Evolutionary conservation across 768 basidiomycete species (phyloP).

Genomic region (Tricholoma sp.): DNA sequence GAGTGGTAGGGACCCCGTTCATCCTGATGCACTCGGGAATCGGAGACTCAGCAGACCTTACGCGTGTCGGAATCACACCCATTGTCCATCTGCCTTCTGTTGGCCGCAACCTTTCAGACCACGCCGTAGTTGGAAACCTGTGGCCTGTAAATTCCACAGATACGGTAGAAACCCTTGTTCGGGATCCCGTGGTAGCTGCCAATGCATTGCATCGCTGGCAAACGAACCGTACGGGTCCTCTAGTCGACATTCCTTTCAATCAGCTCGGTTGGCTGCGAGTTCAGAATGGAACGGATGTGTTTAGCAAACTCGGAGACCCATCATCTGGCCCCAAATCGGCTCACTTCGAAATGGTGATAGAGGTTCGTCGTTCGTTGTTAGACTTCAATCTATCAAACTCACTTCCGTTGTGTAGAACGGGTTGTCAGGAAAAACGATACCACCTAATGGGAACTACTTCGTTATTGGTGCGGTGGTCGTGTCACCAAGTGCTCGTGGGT

Average conservation of each 20-base stretch:
- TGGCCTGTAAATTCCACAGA: slow-evolving; percentile 12
- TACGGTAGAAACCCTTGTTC: slow-evolving; percentile 1
- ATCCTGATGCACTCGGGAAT: slow-evolving; percentile 21
- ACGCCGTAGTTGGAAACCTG: slow-evolving; percentile 10
- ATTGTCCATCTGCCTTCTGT: slow-evolving; percentile 24
- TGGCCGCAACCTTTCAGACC: slow-evolving; percentile 26
- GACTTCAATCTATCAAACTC: neutral
- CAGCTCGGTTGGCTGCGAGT: slow-evolving; percentile 19
- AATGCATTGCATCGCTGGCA: slow-evolving; percentile 11
- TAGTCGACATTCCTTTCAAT: slow-evolving; percentile 6
- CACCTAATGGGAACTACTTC: slow-evolving; percentile 4
- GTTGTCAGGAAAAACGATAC: slow-evolving; percentile 1
- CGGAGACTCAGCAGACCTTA: slow-evolving; percentile 10
- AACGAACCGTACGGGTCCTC: slow-evolving; percentile 8
- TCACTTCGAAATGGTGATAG: slow-evolving; percentile 16
- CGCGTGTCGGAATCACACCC: slow-evolving; percentile 16
- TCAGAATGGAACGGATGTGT: slow-evolving; percentile 2
- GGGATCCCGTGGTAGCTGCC: neutral
- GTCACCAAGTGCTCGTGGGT: slow-evolving; percentile 2
- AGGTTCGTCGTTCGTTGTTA: neutral
- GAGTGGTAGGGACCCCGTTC: slow-evolving; percentile 20
- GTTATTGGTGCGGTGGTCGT: neutral
- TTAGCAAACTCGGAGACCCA: slow-evolving; percentile 13
- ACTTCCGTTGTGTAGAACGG: slow-evolving; percentile 1
- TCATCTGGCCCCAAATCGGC: slow-evolving; percentile 17